Evolutionary conservation across 768 basidiomycete genomes (phyloP).

Genomic region (Mycena haematopus): DNA sequence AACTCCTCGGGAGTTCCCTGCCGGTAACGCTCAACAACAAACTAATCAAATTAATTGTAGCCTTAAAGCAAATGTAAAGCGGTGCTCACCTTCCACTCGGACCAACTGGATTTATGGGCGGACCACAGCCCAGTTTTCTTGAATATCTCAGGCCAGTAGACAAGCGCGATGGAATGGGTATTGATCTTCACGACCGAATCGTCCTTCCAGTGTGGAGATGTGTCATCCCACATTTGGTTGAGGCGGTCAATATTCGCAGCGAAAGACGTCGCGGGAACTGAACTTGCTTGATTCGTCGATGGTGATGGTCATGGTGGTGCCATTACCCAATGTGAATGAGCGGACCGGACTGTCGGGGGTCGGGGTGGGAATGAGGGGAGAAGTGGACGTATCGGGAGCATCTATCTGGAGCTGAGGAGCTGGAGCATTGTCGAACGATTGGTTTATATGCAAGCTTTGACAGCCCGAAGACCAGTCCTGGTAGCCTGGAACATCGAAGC

Average conservation of each 20-base stretch:
- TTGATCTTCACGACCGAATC: slow-evolving; percentile 30
- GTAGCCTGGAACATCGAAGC: too few relatives aligned
- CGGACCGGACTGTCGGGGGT: background rate
- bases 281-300: background rate
- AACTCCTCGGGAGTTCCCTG: slow-evolving; percentile 25
- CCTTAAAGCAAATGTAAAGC: background rate
- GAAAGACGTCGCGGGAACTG: slow-evolving; percentile 30
- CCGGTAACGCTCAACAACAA: slow-evolving; percentile 27
- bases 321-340: background rate
- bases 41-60: slow-evolving; percentile 10
- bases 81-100: slow-evolving; percentile 31
- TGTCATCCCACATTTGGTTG: slow-evolving; percentile 38
- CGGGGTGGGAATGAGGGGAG: background rate
- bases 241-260: slow-evolving; percentile 30
- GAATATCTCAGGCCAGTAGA: slow-evolving; percentile 16
- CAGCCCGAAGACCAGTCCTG: too few relatives aligned
- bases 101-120: slow-evolving; percentile 25
- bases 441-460: too few relatives aligned
- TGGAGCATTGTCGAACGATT: too few relatives aligned
- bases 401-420: background rate
- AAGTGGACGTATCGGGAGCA: background rate
- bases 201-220: slow-evolving; percentile 27
- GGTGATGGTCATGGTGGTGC: background rate
- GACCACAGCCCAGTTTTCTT: slow-evolving; percentile 16
- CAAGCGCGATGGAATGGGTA: slow-evolving; percentile 15